Evolutionary conservation across 2,329 filamentous ascomycete species (phyloP).

Genomic region (Tolypocladium ovalisporum): DNA sequence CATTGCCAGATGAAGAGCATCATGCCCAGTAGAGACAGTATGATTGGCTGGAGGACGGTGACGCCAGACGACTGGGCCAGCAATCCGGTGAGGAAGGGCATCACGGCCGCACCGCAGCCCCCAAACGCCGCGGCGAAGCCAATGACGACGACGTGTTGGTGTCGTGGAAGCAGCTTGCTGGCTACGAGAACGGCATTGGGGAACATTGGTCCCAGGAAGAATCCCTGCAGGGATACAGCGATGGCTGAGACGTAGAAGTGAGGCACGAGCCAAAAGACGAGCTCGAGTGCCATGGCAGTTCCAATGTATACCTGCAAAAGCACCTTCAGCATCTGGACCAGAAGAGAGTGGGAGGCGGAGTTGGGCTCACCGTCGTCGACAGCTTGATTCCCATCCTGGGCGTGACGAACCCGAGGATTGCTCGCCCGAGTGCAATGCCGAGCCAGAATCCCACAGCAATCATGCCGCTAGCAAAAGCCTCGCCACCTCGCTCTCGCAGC

Average conservation of each 20-base stretch:
- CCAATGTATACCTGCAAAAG: slow-evolving; percentile 49
- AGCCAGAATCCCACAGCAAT: slow-evolving; percentile 76
- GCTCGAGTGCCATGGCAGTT: slow-evolving; percentile 51
- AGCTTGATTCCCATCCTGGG: slow-evolving; percentile 60
- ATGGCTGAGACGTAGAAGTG: slow-evolving; percentile 64
- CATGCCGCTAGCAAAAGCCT: slow-evolving; percentile 62
- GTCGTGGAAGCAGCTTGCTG: slow-evolving; percentile 61
- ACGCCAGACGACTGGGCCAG: slow-evolving; percentile 49
- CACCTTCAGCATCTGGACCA: background rate
- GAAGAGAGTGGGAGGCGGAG: slow-evolving; percentile 33
- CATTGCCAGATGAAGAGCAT: slow-evolving; percentile 35
- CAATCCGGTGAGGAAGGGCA: slow-evolving; percentile 57
- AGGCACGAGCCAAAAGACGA: slow-evolving; percentile 75
- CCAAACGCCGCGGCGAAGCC: slow-evolving; percentile 74
- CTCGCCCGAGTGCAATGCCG: slow-evolving; percentile 63
- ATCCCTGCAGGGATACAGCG: slow-evolving; percentile 61
- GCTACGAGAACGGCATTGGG: slow-evolving; percentile 63
- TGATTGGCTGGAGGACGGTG: slow-evolving; percentile 43
- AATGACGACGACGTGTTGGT: slow-evolving; percentile 69
- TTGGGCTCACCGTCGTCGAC: slow-evolving; percentile 30
- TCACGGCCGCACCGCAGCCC: slow-evolving; percentile 56
- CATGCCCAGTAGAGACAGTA: slow-evolving; percentile 36
- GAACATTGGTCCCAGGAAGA: slow-evolving; percentile 73
- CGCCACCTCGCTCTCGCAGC: slow-evolving; percentile 62
- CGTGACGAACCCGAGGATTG: slow-evolving; percentile 67